Base-by-base conservation (phyloP, 2,329 filamentous ascomycete species). In the Paracoccidioides brasiliensis region DNA sequence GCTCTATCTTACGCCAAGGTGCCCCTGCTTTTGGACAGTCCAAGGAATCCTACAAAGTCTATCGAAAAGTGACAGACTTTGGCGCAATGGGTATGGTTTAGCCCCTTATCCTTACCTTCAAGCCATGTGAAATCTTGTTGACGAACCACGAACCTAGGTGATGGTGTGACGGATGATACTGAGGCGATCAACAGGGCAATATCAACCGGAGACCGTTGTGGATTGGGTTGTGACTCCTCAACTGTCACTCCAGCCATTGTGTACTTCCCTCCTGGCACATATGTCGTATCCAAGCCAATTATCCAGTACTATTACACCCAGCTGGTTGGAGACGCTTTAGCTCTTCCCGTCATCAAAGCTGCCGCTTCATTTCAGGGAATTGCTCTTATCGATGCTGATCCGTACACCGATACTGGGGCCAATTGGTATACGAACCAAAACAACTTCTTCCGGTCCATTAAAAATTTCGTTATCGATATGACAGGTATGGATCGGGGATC, bases 221-320 rank as follows among this genome's bases (percentile, higher is more conserved):
- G 88, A 42, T 68, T 80, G 60, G 81, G 82, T 59, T 97, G 91
- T 67, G 86, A 93, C 67, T 95, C 89, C 1, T 82, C 80, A 37
- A 97, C 91, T 3, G 80, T 80, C n/a, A 82, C 83, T 1, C 91
- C 91, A 0, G 91, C 88, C 32, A 75, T 97, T 12, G 82, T 97
- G 54, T 97, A 95, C 76, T 95, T 97, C 76, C 90, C 90, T 42
- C 77, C 88, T 9, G 90, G 91, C 61, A 94, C 83, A 56, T 97
- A 96, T 67, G 66, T 86, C 15, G 84, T 97, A 63, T 88, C 83
- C 67, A 79, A 77, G 64, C 88, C 91, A 28, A 81, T 97, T 61
- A 73, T 90, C 53, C 85, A 90, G 69, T 61, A 85, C 71, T 97
- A 97, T 78, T 95, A 95, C 76, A 95, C 90, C 8, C 90, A 96